phyloP scores from a whole-genome alignment of 1,284 basidiomycete species.

The Ceraceosorus bombacis region DNA sequence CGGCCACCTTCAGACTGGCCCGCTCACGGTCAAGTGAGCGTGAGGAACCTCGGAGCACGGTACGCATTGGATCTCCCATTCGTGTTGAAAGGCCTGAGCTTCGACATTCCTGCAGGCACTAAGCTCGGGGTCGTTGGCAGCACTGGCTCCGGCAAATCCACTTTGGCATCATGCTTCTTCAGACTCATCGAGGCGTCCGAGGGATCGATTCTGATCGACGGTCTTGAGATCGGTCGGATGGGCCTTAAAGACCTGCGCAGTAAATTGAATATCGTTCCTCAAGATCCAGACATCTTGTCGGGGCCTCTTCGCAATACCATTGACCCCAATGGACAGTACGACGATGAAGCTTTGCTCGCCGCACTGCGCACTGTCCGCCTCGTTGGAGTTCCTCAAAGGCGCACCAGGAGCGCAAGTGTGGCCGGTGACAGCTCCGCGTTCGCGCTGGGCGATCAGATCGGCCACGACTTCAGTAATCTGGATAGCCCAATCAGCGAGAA shows the following conservation, averaged over 20 bases:
- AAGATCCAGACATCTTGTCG: constrained; percentile 41
- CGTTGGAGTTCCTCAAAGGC: constrained; percentile 1
- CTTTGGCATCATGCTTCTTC: constrained; percentile 33
- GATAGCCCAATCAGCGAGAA: constrained; percentile 27
- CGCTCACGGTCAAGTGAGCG: constrained; percentile 50
- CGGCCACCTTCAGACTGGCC: constrained; percentile 49
- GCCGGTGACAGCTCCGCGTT: not conserved
- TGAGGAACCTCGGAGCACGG: constrained; percentile 51
- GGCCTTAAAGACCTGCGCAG: constrained; percentile 52
- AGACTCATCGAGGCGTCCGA: constrained; percentile 31
- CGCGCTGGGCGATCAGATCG: not conserved
- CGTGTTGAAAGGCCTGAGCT: constrained; percentile 53
- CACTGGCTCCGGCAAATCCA: constrained; percentile 51
- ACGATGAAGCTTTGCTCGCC: constrained; percentile 24
- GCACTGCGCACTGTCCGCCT: constrained; percentile 25
- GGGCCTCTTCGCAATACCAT: constrained; percentile 34
- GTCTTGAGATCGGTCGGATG: constrained; percentile 51
- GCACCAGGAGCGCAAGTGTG: not conserved
- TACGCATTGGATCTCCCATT: constrained; percentile 54
- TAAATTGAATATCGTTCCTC: constrained; percentile 54
- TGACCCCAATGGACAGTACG: constrained; percentile 32
- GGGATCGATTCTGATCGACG: constrained; percentile 36
- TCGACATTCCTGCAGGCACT: constrained; percentile 58
- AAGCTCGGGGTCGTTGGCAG: constrained; percentile 78
- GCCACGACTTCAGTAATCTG: constrained; percentile 10